A percentile compares a stretch with the other conserved stretches of the same genome.
phyloP scores from a whole-genome alignment of 1,284 basidiomycete species.

The Heterobasidion parviporum region DNA sequence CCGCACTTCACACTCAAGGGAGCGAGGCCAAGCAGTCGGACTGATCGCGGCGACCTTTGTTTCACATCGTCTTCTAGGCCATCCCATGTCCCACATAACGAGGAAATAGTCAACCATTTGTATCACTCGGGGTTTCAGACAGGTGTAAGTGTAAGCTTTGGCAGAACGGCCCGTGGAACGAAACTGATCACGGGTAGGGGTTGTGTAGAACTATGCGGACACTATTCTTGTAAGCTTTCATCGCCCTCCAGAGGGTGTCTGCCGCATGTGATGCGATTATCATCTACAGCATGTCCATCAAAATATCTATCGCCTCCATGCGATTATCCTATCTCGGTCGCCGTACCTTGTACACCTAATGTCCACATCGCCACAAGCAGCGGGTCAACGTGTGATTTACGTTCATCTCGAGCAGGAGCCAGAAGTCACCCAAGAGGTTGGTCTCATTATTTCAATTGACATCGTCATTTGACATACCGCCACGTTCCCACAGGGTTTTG shows the following conservation, averaged over 20 bases:
- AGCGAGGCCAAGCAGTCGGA: too few species aligned
- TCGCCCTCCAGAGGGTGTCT: conserved; percentile 8
- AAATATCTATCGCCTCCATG: conserved; percentile 67
- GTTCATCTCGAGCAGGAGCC: conserved; percentile 70
- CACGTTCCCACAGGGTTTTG: conserved; percentile 48
- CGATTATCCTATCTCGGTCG: conserved; percentile 78
- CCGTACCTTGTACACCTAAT: conserved; percentile 82
- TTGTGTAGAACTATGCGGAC: conserved; percentile 66
- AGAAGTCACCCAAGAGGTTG: conserved; percentile 76
- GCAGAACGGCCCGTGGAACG: conserved; percentile 1
- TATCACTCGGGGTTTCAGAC: conserved; percentile 73
- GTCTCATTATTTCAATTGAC: conserved; percentile 19
- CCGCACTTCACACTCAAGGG: too few species aligned
- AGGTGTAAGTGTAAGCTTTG: conserved; percentile 45
- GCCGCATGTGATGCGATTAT: background rate
- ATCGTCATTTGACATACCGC: conserved; percentile 6
- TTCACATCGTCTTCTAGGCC: conserved; percentile 20
- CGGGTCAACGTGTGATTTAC: conserved; percentile 59
- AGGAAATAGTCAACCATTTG: conserved; percentile 66
- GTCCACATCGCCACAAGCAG: conserved; percentile 59
- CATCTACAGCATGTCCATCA: conserved; percentile 61
- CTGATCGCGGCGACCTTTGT: background rate
- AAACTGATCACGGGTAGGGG: conserved; percentile 4
- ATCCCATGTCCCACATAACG: conserved; percentile 52
- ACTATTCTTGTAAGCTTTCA: conserved; percentile 57